These are phyloP conservation scores for Homolaphlyctis polyrhiza DNA, from an alignment of 371 early-diverging fungal species.

Conservation along the genomic window DNA sequence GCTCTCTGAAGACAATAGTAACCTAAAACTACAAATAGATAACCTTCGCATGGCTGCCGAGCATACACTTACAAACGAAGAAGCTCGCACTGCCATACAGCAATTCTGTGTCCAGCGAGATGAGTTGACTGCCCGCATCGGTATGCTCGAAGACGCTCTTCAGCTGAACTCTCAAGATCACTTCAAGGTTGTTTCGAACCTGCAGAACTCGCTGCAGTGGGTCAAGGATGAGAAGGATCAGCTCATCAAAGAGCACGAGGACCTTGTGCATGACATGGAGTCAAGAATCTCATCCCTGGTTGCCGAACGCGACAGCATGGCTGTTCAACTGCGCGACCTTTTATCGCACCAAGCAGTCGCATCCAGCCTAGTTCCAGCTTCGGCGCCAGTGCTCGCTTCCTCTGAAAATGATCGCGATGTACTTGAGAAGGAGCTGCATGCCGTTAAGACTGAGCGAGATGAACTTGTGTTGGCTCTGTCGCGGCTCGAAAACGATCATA, in stretches of 20 bases:
- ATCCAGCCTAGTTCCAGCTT: neutral
- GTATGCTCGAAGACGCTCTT: neutral
- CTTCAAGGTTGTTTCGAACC: neutral
- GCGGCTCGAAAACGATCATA: no score
- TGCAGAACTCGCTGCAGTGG: conserved; percentile 4
- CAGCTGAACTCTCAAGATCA: neutral
- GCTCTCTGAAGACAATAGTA: neutral
- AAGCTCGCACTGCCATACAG: neutral
- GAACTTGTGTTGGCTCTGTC: neutral
- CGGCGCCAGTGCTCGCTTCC: no score
- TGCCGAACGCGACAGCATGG: conserved; percentile 1
- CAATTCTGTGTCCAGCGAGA: neutral
- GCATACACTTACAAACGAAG: neutral
- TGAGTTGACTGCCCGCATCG: neutral
- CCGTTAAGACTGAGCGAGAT: neutral
- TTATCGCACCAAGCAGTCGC: neutral
- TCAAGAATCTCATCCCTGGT: neutral
- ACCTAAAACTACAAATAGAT: neutral
- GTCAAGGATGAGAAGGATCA: neutral
- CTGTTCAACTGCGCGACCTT: neutral
- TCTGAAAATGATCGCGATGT: neutral
- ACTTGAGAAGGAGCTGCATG: neutral
- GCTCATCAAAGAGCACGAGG: neutral
- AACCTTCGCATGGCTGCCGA: neutral
- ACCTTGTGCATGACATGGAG: neutral